Evolutionary conservation across 129 eudicot species (phyloP).

Genomic region (Pseudognaphalium luteoalbum): DNA sequence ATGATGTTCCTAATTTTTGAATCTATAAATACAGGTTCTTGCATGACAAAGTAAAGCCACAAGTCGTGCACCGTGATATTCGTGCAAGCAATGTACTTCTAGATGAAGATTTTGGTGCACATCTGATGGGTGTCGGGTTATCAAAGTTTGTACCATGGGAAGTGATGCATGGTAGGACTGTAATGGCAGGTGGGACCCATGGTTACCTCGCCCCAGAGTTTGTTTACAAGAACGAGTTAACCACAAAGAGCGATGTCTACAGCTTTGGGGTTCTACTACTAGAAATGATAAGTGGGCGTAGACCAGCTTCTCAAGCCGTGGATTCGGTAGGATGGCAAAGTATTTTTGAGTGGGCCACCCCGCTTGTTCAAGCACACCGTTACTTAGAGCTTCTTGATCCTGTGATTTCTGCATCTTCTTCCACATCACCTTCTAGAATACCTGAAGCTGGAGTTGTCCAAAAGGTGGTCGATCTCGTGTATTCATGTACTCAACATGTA

Average conservation of each 20-base stretch:
- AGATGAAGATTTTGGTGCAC: slow-evolving; percentile 81
- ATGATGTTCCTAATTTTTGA: slow-evolving; percentile 12
- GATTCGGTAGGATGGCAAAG: slow-evolving; percentile 91
- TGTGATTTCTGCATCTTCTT: slow-evolving; percentile 59
- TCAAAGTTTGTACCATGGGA: slow-evolving; percentile 97
- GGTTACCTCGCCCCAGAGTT: slow-evolving; percentile 97
- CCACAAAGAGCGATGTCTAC: slow-evolving; percentile 95
- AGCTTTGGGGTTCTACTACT: slow-evolving; percentile 89
- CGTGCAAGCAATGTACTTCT: slow-evolving; percentile 90
- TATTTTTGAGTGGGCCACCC: slow-evolving; percentile 97
- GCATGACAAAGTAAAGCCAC: slow-evolving; percentile 96
- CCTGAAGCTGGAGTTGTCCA: slow-evolving; percentile 87
- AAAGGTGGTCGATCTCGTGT: slow-evolving; percentile 90
- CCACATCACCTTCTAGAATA: slow-evolving; percentile 51
- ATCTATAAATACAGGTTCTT: slow-evolving; percentile 55
- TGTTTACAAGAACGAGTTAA: slow-evolving; percentile 86
- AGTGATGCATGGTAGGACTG: slow-evolving; percentile 90
- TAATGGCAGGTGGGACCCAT: slow-evolving; percentile 97
- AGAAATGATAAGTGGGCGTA: slow-evolving; percentile 76
- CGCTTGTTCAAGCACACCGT: slow-evolving; percentile 76
- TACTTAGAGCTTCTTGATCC: slow-evolving; percentile 83
- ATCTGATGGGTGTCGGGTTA: slow-evolving; percentile 91
- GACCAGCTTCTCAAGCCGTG: slow-evolving; percentile 79
- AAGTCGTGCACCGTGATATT: slow-evolving; percentile 89
- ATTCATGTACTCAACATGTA: slow-evolving; percentile 87